Evolutionary conservation across 306 rosid genomes (phyloP).

Genomic region (Psophocarpus tetragonolobus): DNA sequence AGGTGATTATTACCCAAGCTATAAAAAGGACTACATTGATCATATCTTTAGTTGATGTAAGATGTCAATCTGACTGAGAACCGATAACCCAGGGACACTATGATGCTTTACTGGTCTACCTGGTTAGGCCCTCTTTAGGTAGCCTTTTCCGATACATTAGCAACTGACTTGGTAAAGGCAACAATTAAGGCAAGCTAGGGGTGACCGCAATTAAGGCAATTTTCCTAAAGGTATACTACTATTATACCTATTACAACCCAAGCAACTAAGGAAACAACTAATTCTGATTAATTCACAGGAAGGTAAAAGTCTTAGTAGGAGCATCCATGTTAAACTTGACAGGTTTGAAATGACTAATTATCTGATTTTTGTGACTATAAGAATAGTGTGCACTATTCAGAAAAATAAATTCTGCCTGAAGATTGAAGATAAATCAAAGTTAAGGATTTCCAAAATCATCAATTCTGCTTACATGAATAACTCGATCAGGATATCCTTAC

Average conservation of each 20-base stretch:
- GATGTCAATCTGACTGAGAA: too few relatives aligned
- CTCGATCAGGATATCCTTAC: not conserved
- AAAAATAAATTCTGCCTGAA: conserved; percentile 5
- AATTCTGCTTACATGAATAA: not conserved
- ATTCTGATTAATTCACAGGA: conserved; percentile 5
- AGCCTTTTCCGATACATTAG: too few relatives aligned
- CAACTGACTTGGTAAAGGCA: too few relatives aligned
- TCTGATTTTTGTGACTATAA: conserved; percentile 19
- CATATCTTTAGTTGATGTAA: too few relatives aligned
- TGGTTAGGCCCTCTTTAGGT: too few relatives aligned
- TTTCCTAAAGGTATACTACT: not conserved
- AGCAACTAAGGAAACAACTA: conserved; percentile 20
- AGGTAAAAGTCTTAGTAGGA: not conserved
- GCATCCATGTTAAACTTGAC: conserved; percentile 7
- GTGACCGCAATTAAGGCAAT: too few relatives aligned
- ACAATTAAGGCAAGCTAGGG: too few relatives aligned
- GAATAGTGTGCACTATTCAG: not conserved
- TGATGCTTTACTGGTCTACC: too few relatives aligned
- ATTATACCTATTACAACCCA: not conserved
- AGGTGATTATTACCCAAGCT: too few relatives aligned
- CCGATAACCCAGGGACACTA: too few relatives aligned
- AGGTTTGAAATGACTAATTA: conserved; percentile 9
- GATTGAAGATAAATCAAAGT: not conserved
- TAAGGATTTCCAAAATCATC: conserved; percentile 10
- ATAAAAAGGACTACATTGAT: too few relatives aligned